phyloP scores from a whole-genome alignment of 208 protist genomes.

The Borovskyia barvae region DNA sequence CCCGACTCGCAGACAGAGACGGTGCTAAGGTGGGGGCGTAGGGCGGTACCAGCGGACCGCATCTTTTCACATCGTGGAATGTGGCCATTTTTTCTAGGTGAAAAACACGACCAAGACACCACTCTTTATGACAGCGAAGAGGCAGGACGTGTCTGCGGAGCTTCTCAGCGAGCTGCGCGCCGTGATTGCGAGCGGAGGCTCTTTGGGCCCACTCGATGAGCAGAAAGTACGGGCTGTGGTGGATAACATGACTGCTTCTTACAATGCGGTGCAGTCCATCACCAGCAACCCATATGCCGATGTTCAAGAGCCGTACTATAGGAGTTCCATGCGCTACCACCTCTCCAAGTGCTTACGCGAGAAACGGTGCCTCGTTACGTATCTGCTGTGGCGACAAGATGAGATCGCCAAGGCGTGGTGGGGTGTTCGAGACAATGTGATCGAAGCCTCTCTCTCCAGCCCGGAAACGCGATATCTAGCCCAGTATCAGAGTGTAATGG shows the following conservation, averaged over 20 bases:
- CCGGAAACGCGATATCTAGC: slow-evolving; percentile 64
- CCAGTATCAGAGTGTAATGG: slow-evolving; percentile 80
- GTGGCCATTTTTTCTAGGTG: too few relatives aligned
- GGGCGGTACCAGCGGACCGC: too few relatives aligned
- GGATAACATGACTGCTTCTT: slow-evolving; percentile 54
- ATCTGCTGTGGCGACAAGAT: slow-evolving; percentile 73
- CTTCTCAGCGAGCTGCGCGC: slow-evolving; percentile 80
- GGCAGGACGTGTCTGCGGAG: slow-evolving; percentile 62
- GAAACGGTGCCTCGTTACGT: slow-evolving; percentile 79
- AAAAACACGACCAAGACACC: not conserved
- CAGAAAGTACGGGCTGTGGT: slow-evolving; percentile 63
- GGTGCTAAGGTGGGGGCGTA: too few relatives aligned
- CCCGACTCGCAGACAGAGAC: too few relatives aligned
- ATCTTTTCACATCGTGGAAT: too few relatives aligned
- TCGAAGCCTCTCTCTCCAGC: slow-evolving; percentile 43
- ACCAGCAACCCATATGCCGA: slow-evolving; percentile 71
- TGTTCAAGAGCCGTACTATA: slow-evolving; percentile 70
- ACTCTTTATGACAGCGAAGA: slow-evolving; percentile 19
- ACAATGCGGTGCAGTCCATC: slow-evolving; percentile 55
- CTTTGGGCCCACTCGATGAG: slow-evolving; percentile 64
- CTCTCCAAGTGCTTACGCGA: slow-evolving; percentile 71
- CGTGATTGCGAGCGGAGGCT: slow-evolving; percentile 64
- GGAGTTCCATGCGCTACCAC: slow-evolving; percentile 69
- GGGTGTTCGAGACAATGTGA: slow-evolving; percentile 62
- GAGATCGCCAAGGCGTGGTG: slow-evolving; percentile 73